Evolutionary conservation across 2,329 filamentous ascomycete genomes (phyloP).

Genomic region (Penicillium occitanis): DNA sequence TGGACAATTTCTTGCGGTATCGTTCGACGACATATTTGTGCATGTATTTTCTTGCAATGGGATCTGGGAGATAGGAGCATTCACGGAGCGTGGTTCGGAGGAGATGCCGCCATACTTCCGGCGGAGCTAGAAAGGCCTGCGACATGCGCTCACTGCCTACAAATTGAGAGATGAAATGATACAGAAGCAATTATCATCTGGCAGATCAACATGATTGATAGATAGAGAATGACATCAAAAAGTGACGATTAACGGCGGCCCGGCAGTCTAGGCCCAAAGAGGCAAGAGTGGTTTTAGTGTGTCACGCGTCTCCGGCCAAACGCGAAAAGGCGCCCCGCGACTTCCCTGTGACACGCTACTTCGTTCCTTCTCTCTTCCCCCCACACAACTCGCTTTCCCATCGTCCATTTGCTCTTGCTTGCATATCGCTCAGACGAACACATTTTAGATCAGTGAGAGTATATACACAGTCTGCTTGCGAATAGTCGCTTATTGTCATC

Average conservation of each 20-base stretch:
- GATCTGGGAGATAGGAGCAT: constrained; percentile 61
- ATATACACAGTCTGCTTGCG: constrained; percentile 1
- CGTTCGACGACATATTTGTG: constrained; percentile 49
- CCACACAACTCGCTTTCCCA: constrained; percentile 1
- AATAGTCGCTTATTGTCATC: constrained; percentile 1
- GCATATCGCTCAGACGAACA: background rate
- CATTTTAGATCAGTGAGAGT: background rate
- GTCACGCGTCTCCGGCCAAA: constrained; percentile 18
- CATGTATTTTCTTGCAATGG: constrained; percentile 53
- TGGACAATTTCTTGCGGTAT: constrained; percentile 44
- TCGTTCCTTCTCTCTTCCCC: background rate
- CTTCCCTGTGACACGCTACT: constrained; percentile 22
- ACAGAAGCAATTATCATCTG: background rate
- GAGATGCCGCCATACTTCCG: constrained; percentile 45
- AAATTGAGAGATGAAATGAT: too few species aligned
- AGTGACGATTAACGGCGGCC: constrained; percentile 20
- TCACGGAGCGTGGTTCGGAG: constrained; percentile 60
- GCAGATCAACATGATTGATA: background rate
- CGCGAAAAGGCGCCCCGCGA: constrained; percentile 26
- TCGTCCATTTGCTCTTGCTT: background rate
- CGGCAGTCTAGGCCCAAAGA: constrained; percentile 30
- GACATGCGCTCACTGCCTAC: constrained; percentile 20
- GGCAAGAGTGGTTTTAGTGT: constrained; percentile 24
- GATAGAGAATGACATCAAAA: background rate
- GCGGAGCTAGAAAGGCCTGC: constrained; percentile 29